phyloP scores from a whole-genome alignment of 2,329 filamentous ascomycete genomes.

The Rutstroemia sp. region DNA sequence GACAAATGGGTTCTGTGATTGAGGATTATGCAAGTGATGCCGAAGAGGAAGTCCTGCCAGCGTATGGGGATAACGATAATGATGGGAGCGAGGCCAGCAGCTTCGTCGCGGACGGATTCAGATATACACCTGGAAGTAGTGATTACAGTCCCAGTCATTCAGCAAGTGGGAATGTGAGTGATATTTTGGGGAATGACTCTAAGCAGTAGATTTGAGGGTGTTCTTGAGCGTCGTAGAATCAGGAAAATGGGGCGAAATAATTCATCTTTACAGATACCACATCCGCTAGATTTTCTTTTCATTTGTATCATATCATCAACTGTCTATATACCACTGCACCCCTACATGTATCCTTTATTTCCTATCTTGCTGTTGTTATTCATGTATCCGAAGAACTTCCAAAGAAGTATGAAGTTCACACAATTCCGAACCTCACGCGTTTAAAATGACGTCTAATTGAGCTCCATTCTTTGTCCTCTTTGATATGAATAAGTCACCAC shows the following conservation, averaged over 20 bases:
- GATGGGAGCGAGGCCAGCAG: conserved; percentile 15
- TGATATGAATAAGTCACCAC: too few relatives aligned
- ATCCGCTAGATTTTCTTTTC: neutral
- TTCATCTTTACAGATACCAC: neutral
- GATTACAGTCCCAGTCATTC: conserved; percentile 19
- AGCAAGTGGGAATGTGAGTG: conserved; percentile 18
- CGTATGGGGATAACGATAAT: conserved; percentile 6
- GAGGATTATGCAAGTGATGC: neutral
- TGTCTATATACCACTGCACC: neutral
- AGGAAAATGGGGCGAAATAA: neutral
- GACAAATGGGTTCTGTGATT: neutral
- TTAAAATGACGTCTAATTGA: too few relatives aligned
- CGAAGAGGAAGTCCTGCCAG: neutral
- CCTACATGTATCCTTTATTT: too few relatives aligned
- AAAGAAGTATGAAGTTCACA: too few relatives aligned
- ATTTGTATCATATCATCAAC: neutral
- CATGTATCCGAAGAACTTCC: too few relatives aligned
- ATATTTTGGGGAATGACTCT: conserved; percentile 21
- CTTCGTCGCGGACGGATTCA: conserved; percentile 24
- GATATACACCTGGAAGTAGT: conserved; percentile 22
- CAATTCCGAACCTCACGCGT: too few relatives aligned
- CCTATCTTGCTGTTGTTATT: too few relatives aligned
- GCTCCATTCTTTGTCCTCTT: too few relatives aligned
- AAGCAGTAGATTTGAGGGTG: conserved; percentile 14
- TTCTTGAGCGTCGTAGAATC: neutral